phyloP scores from a whole-genome alignment of 306 rosid genomes.

The Trifolium repens region DNA sequence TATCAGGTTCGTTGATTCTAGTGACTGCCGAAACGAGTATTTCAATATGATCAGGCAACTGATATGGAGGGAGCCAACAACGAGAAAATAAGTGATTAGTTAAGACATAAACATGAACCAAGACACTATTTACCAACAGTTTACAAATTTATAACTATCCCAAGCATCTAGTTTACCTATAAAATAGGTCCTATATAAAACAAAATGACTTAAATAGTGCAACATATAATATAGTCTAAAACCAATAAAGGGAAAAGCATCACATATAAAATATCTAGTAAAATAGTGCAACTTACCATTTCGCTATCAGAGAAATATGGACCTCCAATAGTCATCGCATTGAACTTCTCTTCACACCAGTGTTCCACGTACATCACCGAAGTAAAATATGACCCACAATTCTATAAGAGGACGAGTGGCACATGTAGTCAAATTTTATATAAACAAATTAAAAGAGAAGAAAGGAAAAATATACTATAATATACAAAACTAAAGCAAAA shows the following conservation, averaged over 20 bases:
- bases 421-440: constrained; percentile 39
- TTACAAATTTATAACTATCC: constrained; percentile 9
- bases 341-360: constrained; percentile 93
- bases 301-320: constrained; percentile 85
- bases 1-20: constrained; percentile 92
- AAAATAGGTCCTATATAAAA: background rate
- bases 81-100: constrained; percentile 22
- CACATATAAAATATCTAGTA: constrained; percentile 16
- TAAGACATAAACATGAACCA: background rate
- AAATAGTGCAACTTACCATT: constrained; percentile 52
- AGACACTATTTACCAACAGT: constrained; percentile 19
- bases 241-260: background rate
- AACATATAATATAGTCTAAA: constrained; percentile 15
- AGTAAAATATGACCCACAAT: constrained; percentile 86
- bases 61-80: constrained; percentile 42
- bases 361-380: constrained; percentile 87
- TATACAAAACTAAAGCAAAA: background rate
- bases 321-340: constrained; percentile 69
- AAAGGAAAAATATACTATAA: background rate
- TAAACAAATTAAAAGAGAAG: constrained; percentile 18
- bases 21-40: constrained; percentile 82
- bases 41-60: constrained; percentile 87
- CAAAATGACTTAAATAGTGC: constrained; percentile 16
- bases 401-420: constrained; percentile 46
- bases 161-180: constrained; percentile 4